Conservation (phyloP, 1,139 yeast genomes). For the Geotrichum europaeum region DNA sequence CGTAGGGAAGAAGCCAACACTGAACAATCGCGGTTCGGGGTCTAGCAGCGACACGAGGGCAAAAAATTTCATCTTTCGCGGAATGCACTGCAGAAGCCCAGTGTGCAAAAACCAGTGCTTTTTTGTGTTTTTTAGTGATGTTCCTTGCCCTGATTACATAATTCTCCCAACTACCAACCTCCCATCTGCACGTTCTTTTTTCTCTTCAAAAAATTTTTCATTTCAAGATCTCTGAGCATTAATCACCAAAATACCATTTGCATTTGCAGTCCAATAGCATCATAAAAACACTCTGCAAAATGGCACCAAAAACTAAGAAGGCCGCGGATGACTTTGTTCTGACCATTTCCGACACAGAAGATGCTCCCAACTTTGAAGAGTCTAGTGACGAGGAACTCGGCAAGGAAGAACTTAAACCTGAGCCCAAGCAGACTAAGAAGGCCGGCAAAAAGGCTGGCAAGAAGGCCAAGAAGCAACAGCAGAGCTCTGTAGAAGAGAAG, state of each 20-base stretch:
- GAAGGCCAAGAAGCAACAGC: slow-evolving; percentile 23
- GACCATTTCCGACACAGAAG: slow-evolving; percentile 61
- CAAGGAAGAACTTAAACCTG: slow-evolving; percentile 25
- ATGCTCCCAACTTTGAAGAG: slow-evolving; percentile 45
- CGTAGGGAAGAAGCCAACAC: neutral
- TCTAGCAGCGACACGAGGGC: neutral
- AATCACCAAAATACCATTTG: neutral
- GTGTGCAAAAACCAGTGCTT: neutral
- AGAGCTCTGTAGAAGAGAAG: slow-evolving; percentile 26
- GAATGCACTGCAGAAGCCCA: neutral
- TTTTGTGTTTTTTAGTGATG: neutral
- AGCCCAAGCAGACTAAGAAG: slow-evolving; percentile 25
- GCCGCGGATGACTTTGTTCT: slow-evolving; percentile 46
- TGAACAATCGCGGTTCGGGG: neutral
- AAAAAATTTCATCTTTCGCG: neutral
- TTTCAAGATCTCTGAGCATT: neutral
- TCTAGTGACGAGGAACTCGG: slow-evolving; percentile 34
- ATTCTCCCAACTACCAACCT: slow-evolving; percentile 7
- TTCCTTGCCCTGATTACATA: slow-evolving; percentile 3
- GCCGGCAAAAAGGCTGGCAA: slow-evolving; percentile 29
- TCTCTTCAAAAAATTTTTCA: neutral
- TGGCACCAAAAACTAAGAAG: neutral
- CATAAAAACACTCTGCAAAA: neutral
- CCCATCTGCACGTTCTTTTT: neutral
- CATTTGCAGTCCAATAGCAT: neutral